Conservation (phyloP, 2,329 filamentous ascomycete genomes). For the Fusarium algeriense region DNA sequence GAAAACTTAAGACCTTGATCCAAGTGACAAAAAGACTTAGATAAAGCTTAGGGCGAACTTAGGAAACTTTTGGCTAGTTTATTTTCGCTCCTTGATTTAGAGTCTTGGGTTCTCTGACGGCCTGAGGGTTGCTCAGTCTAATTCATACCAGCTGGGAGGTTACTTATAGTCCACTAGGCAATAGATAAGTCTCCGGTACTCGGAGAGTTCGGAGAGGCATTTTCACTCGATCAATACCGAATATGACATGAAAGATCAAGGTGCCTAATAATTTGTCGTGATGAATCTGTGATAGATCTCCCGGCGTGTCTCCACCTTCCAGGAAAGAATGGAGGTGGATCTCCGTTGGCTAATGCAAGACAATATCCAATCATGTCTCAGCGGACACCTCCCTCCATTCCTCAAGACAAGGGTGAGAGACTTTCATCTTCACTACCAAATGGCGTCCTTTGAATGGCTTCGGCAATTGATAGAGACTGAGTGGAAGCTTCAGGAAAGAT, state of each 20-base stretch:
- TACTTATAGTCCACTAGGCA: neutral
- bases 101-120: no score
- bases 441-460: neutral
- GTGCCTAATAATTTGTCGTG: neutral
- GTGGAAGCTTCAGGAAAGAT: neutral
- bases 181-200: neutral
- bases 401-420: neutral
- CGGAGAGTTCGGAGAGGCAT: neutral
- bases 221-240: neutral
- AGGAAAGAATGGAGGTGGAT: constrained; percentile 1
- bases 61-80: no score
- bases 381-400: neutral
- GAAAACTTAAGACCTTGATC: no score
- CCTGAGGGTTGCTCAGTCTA: neutral
- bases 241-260: neutral
- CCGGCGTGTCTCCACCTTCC: neutral
- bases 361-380: neutral
- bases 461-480: no score
- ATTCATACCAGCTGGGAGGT: no score
- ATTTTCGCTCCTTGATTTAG: no score
- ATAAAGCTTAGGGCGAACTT: no score
- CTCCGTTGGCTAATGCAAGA: neutral
- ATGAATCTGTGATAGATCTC: neutral
- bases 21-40: no score
- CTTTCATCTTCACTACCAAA: neutral